Conservation (phyloP, 495 filamentous ascomycete genomes). For the Umbilicaria muhlenbergii region DNA sequence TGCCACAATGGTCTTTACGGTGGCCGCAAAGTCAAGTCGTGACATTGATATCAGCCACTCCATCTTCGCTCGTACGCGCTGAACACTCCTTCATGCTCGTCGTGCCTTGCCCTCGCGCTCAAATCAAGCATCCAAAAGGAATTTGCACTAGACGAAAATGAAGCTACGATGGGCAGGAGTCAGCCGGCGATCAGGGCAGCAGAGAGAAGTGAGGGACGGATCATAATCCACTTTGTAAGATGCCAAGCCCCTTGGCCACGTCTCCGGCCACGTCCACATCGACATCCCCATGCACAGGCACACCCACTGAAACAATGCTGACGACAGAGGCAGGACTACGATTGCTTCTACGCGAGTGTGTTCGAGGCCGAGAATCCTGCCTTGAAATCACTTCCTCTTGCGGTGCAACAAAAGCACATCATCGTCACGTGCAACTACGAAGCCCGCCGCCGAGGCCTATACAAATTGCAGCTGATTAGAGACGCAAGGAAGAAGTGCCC, state of each 20-base stretch:
- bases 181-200: no score
- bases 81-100: no score
- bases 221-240: slow-evolving; percentile 71
- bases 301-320: not conserved
- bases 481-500: slow-evolving; percentile 72
- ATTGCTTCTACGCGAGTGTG: slow-evolving; percentile 89
- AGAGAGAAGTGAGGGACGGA: slow-evolving; percentile 43
- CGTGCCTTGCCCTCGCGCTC: no score
- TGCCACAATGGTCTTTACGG: no score
- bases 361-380: slow-evolving; percentile 66
- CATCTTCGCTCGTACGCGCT: no score
- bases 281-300: not conserved
- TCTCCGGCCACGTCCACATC: not conserved
- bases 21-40: no score
- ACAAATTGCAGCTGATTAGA: slow-evolving; percentile 68
- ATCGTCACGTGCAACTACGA: slow-evolving; percentile 93
- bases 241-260: not conserved
- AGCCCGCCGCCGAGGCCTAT: slow-evolving; percentile 58
- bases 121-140: no score
- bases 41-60: no score
- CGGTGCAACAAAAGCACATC: slow-evolving; percentile 75
- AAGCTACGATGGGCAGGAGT: no score
- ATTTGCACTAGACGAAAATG: no score
- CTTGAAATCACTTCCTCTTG: slow-evolving; percentile 55
- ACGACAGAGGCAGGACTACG: slow-evolving; percentile 47